phyloP scores from a whole-genome alignment of 148 eudicot genomes.

The Cornus florida region DNA sequence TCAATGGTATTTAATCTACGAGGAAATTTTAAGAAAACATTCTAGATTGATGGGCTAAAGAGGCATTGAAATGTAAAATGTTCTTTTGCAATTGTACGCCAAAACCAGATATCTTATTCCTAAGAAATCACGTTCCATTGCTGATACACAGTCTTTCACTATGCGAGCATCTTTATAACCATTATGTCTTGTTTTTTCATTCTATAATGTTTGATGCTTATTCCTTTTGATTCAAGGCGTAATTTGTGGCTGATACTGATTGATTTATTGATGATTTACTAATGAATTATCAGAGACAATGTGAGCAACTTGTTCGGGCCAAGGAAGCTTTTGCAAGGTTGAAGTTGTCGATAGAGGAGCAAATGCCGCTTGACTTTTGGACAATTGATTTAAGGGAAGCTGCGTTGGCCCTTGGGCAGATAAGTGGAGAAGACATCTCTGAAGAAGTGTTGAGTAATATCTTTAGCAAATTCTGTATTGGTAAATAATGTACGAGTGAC shows the following conservation, averaged over 20 bases:
- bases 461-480: slow-evolving; percentile 90
- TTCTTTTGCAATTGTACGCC: background rate
- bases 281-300: slow-evolving; percentile 65
- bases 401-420: slow-evolving; percentile 81
- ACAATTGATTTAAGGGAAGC: slow-evolving; percentile 92
- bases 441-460: slow-evolving; percentile 85
- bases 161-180: background rate
- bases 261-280: background rate
- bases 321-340: slow-evolving; percentile 83
- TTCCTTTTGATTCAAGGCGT: background rate
- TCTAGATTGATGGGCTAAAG: background rate
- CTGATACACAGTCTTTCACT: too few relatives aligned
- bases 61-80: background rate
- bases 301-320: slow-evolving; percentile 83
- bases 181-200: too few relatives aligned
- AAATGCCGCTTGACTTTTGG: slow-evolving; percentile 85
- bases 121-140: too few relatives aligned
- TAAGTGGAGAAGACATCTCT: slow-evolving; percentile 84
- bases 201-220: background rate
- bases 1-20: too few relatives aligned
- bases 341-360: slow-evolving; percentile 67
- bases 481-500: slow-evolving; percentile 28
- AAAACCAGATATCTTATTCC: background rate
- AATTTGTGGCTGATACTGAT: background rate
- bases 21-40: too few relatives aligned